Percentiles rank a stretch among this genome's conserved stretches.
Evolutionary conservation across 106 monocot genomes (phyloP).

Genomic region (Dioscorea zingiberensis): DNA sequence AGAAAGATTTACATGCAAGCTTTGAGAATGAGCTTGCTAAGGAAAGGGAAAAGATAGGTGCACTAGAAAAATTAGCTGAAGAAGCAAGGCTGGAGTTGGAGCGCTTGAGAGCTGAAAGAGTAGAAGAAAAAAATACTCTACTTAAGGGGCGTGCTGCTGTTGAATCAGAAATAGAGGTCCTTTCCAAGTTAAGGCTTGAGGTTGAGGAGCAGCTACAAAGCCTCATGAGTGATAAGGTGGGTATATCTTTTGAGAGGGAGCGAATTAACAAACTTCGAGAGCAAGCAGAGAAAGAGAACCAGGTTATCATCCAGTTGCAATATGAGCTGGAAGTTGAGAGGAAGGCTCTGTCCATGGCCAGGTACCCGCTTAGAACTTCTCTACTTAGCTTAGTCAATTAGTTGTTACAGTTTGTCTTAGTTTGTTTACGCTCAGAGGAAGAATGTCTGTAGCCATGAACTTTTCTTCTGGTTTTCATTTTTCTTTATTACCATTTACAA

Average conservation of each 20-base stretch:
- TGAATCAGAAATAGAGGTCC: constrained; percentile 90
- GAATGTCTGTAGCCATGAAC: too few relatives aligned
- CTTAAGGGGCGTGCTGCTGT: constrained; percentile 60
- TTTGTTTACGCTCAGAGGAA: too few relatives aligned
- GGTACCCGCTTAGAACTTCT: constrained; percentile 22
- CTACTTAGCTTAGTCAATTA: background rate
- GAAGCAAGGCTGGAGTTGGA: constrained; percentile 76
- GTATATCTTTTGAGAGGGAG: constrained; percentile 71
- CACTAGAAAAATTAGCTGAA: constrained; percentile 75
- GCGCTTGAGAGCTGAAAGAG: constrained; percentile 67
- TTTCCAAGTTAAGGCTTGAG: constrained; percentile 67
- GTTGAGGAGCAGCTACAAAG: constrained; percentile 79
- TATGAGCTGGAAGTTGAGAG: constrained; percentile 96
- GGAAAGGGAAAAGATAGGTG: constrained; percentile 80
- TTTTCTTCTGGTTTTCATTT: too few relatives aligned
- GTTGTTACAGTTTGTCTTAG: background rate
- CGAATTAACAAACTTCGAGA: constrained; percentile 56
- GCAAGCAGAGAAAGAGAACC: constrained; percentile 73
- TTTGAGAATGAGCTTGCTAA: constrained; percentile 73
- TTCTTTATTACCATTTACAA: too few relatives aligned
- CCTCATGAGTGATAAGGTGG: constrained; percentile 58
- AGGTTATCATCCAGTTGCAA: constrained; percentile 59
- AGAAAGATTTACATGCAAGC: constrained; percentile 85
- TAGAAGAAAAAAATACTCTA: constrained; percentile 66
- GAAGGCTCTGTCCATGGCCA: constrained; percentile 90